Evolutionary conservation across 208 protist species (phyloP).

Genomic region (Tritrichomonas musculus): DNA sequence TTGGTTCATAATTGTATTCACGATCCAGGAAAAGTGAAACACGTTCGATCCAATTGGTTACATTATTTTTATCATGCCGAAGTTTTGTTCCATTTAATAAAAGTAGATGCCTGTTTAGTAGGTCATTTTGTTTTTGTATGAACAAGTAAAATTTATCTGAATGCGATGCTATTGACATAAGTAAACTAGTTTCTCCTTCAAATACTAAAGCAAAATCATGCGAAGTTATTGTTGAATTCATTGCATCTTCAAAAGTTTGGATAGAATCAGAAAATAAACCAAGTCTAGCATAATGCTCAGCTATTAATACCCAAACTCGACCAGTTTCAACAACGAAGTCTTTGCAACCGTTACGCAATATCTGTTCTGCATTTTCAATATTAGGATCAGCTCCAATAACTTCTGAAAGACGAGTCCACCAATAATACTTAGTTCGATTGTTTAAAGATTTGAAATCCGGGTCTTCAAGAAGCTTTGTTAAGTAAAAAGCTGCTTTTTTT

Average conservation of each 20-base stretch:
- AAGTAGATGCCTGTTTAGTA: background rate
- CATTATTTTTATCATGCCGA: background rate
- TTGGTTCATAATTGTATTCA: background rate
- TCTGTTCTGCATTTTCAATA: background rate
- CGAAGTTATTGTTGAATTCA: background rate
- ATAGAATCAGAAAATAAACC: background rate
- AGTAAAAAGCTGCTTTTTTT: background rate
- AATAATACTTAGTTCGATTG: background rate
- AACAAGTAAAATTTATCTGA: background rate
- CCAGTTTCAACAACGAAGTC: conserved; percentile 23
- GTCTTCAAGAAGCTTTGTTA: background rate
- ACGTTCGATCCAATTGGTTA: background rate
- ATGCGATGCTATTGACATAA: background rate
- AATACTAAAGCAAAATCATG: conserved; percentile 15
- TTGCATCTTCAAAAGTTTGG: conserved; percentile 23
- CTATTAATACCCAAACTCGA: background rate
- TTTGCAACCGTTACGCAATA: background rate
- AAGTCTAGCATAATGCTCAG: background rate
- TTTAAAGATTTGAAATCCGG: background rate
- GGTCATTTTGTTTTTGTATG: background rate
- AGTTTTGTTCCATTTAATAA: background rate
- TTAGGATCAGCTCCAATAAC: background rate
- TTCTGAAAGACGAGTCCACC: background rate
- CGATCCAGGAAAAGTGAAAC: background rate
- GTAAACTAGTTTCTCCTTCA: background rate